Conservation (phyloP, 2,329 filamentous ascomycete species). For the Diaporthe amygdali region DNA sequence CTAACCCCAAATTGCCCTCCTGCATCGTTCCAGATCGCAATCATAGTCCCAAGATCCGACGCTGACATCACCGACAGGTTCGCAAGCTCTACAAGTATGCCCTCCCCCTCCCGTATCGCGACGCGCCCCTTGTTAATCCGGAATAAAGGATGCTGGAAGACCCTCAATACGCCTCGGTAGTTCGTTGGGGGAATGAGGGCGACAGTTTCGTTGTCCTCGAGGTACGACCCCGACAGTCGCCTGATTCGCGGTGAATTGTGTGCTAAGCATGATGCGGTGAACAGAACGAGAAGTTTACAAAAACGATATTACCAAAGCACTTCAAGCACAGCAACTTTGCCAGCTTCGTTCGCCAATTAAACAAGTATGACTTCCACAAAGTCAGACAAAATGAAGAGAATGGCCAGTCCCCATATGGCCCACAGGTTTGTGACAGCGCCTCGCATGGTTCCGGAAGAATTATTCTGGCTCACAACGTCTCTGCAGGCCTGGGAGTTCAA, state of each 20-base stretch:
- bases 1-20: conserved; percentile 30
- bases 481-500: conserved; percentile 91
- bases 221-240: conserved; percentile 56
- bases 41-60: not conserved
- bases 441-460: not conserved
- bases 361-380: conserved; percentile 99
- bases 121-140: conserved; percentile 30
- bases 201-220: conserved; percentile 97
- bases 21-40: not conserved
- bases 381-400: conserved; percentile 90
- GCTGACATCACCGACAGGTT: conserved; percentile 63
- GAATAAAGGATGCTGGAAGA: conserved; percentile 88
- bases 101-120: conserved; percentile 18
- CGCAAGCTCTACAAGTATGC: conserved; percentile 97
- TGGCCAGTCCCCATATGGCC: conserved; percentile 80
- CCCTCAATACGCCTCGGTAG: conserved; percentile 88
- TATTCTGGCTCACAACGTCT: conserved; percentile 33
- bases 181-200: conserved; percentile 93
- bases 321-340: conserved; percentile 99
- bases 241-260: conserved; percentile 8
- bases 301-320: conserved; percentile 94
- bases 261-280: conserved; percentile 28
- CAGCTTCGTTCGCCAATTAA: conserved; percentile 92
- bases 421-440: conserved; percentile 60
- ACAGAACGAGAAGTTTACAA: conserved; percentile 98